Evolutionary conservation across 176 grass and related monocot species (phyloP).

Genomic region (Bolboschoenus planiculmis): DNA sequence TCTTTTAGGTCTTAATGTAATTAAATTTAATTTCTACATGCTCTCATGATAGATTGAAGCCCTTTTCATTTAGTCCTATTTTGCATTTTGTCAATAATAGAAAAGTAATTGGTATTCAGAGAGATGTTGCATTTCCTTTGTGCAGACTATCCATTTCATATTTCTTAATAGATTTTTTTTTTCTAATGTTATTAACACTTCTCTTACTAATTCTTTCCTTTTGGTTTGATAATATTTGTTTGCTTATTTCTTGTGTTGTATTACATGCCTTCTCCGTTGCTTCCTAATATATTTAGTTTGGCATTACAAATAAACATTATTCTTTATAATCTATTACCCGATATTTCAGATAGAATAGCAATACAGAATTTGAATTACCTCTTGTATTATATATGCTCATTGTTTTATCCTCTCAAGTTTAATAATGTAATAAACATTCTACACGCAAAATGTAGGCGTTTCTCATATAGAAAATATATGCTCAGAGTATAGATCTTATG

Average conservation of each 20-base stretch:
- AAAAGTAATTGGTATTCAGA: not conserved
- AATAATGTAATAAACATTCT: not conserved
- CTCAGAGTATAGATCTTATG: not conserved
- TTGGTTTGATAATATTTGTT: not conserved
- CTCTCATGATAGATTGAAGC: not conserved
- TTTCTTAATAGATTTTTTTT: not conserved
- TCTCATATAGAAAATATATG: not conserved
- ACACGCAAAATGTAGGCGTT: not conserved
- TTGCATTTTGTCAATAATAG: not conserved
- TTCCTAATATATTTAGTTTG: not conserved
- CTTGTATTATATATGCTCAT: not conserved
- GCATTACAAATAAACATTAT: too few species aligned
- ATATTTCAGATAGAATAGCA: not conserved
- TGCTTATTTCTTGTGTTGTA: not conserved
- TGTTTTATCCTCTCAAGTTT: not conserved
- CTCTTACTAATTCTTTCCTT: not conserved
- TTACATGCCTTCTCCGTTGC: not conserved
- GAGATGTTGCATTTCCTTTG: not conserved
- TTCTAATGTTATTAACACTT: not conserved
- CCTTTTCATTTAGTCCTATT: not conserved
- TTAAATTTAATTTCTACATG: not conserved
- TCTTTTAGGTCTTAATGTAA: too few species aligned
- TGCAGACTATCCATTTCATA: not conserved
- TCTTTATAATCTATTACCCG: not conserved
- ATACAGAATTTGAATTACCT: not conserved